A percentile compares a stretch with the other conserved stretches of the same genome.
Conservation (phyloP, 2,329 filamentous ascomycete species). For the Venturia aucupariae region DNA sequence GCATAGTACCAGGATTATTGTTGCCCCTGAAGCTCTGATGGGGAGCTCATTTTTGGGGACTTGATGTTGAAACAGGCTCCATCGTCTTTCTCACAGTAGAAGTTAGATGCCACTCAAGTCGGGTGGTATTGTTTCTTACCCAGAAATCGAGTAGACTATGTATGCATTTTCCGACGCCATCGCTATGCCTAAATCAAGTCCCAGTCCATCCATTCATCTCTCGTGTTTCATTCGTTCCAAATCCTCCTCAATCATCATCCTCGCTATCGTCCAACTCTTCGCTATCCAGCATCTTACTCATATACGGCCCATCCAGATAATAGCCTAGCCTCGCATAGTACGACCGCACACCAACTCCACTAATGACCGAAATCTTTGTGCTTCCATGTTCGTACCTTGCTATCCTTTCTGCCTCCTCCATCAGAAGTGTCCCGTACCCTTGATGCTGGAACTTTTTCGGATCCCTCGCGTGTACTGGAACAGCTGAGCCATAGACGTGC, state of each 20-base stretch:
- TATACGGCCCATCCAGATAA: slow-evolving; percentile 81
- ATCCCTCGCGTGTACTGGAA: slow-evolving; percentile 93
- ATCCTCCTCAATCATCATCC: slow-evolving; percentile 1
- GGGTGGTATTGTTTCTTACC: background rate
- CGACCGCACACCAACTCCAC: slow-evolving; percentile 89
- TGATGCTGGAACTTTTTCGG: slow-evolving; percentile 98
- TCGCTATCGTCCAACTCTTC: slow-evolving; percentile 1
- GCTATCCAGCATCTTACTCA: slow-evolving; percentile 29
- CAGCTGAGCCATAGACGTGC: slow-evolving; percentile 93
- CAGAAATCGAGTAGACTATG: background rate
- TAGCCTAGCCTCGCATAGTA: slow-evolving; percentile 94
- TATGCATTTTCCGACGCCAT: background rate
- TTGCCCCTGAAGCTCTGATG: no score
- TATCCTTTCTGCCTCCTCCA: slow-evolving; percentile 97
- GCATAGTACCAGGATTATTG: no score
- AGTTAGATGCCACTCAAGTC: no score
- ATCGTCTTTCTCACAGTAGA: no score
- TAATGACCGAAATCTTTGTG: slow-evolving; percentile 91
- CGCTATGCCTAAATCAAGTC: background rate
- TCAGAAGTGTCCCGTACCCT: slow-evolving; percentile 87
- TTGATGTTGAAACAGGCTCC: no score
- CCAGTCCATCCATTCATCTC: background rate
- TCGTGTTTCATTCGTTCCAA: background rate
- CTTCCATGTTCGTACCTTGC: slow-evolving; percentile 91
- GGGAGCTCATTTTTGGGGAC: no score